A percentile compares a stretch with the other conserved stretches of the same genome.
phyloP scores from a whole-genome alignment of 306 rosid genomes.

The Castanea crenata region DNA sequence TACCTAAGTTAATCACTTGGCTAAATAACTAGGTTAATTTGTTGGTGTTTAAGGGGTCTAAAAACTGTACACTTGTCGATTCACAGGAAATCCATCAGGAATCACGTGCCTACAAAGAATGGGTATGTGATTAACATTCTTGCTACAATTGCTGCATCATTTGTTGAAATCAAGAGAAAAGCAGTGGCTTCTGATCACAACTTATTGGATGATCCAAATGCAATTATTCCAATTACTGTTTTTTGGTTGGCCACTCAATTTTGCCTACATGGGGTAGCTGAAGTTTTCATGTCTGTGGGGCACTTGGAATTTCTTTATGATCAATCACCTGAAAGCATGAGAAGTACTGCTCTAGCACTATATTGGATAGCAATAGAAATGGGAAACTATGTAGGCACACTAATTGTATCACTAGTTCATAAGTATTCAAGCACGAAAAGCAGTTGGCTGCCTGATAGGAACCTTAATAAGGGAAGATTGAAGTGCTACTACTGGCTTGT shows the following conservation, averaged over 20 bases:
- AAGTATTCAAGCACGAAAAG: conserved; percentile 31
- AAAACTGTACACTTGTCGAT: conserved; percentile 1
- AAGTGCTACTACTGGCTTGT: conserved; percentile 62
- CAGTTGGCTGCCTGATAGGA: conserved; percentile 79
- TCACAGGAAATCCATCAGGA: conserved; percentile 65
- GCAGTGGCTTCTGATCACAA: conserved; percentile 10
- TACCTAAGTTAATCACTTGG: too few relatives aligned
- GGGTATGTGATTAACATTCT: conserved; percentile 63
- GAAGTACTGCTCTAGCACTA: conserved; percentile 67
- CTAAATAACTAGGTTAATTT: too few relatives aligned
- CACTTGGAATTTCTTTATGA: conserved; percentile 79
- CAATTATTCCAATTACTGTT: conserved; percentile 61
- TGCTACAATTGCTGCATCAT: conserved; percentile 52
- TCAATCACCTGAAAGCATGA: conserved; percentile 80
- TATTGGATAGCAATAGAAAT: conserved; percentile 50
- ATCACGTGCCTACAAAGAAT: conserved; percentile 76
- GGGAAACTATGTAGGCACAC: conserved; percentile 59
- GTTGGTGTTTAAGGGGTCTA: too few relatives aligned
- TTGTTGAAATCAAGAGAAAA: conserved; percentile 48
- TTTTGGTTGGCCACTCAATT: conserved; percentile 82
- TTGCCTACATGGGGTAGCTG: conserved; percentile 63
- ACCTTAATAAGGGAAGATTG: conserved; percentile 66
- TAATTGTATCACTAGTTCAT: conserved; percentile 47
- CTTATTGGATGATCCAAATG: conserved; percentile 56
- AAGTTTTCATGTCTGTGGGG: conserved; percentile 73